Evolutionary conservation across 2,329 filamentous ascomycete species (phyloP), one percentile per base, ranked within the genome.

Genomic region (Fusarium mexicanum): DNA sequence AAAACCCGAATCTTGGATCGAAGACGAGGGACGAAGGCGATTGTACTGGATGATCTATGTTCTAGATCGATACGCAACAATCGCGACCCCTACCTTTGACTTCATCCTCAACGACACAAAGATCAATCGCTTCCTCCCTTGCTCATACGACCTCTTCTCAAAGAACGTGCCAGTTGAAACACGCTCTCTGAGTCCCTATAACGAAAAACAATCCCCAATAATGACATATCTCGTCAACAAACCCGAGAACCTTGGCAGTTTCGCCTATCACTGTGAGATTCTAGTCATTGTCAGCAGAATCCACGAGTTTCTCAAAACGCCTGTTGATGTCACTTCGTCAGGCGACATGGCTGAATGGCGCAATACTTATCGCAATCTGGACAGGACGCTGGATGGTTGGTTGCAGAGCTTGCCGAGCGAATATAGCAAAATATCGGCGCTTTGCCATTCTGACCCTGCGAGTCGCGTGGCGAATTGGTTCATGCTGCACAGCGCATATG

Each of bases 381-480:
- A 86, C 60, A 69, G 77, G 4, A 79, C 83, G 5, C 79, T 86
- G 8, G 83, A 85, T 61, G 79, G 75, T 13, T 86, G 84, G 84
- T 69, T 86, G 22, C 83, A 85, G 58, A 83, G 81, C 43, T 74
- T 86, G 18, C 84, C 84, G 4, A 84, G 83, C 69, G 84, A 86
- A 60, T 86, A 86, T 64, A 82, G 83, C 78, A 83, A 82, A n/a
- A 85, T 86, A 31, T 85, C 83, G 13, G 83, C 84, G 4, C 77
- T 86, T 17, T 86, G 84, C 44, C 84, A 86, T 73, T 85, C 84
- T 10, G 84, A 85, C 24, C 84, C 84, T 7, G 84, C 84, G 5
- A 85, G 84, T 59, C 82, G 84, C 4, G 84, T 85, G 4, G 84
- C 84, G n/a, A 85, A 85, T 69, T 85, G 84, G 84, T 85, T 85